Base-by-base conservation (phyloP, 139 green algal genomes). In the Micractinium sp. region DNA sequence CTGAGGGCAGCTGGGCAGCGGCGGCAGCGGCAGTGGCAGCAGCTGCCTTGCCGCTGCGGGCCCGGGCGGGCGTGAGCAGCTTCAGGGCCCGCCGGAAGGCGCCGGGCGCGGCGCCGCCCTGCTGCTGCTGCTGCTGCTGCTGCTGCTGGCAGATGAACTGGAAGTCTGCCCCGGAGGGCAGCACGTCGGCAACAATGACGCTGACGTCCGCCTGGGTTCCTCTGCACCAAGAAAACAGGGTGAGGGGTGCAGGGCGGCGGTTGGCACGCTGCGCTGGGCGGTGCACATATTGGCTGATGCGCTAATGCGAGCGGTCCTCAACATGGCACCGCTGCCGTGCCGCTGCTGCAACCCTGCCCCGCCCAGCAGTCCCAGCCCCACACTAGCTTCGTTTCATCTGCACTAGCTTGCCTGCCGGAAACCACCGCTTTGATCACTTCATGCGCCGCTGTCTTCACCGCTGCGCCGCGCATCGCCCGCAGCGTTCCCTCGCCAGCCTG, bases 111-210 rank as follows among this genome's bases (percentile, higher is more conserved):
- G 14, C 27, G 41, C 78, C 41, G 78, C 23, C 38, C 4, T 56
- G 47, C 12, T 67, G 78, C 41, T 36, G 27, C 41, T 53, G 73
- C 77, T 36, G 25, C 39, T 60, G 39, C 39, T 83, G 29, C 78
- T 84, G 78, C 41, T 31, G 29, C 78, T 67, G 53, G 41, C 78
- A 67, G 15, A 84, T 25, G 2, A 23, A 47, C 23, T 66, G 29
- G 14, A 66, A 84, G 78, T 27, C 53, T 29, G 41, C 38, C 13
- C 19, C 31, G 31, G 41, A 25, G 0, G 78, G 78, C 78, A 84
- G 78, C 41, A 67, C 29, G n/a, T 84, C 78, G 0, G 41, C 78
- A 9, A 84, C 78, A 39, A 84, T 84, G 15, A 84, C 56, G 78
- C 41, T 69, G 41, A 41, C 78, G 35, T 84, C 78, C 18, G 78